phyloP scores from a whole-genome alignment of 2,329 filamentous ascomycete genomes.

The Ramichloridium luteum region DNA sequence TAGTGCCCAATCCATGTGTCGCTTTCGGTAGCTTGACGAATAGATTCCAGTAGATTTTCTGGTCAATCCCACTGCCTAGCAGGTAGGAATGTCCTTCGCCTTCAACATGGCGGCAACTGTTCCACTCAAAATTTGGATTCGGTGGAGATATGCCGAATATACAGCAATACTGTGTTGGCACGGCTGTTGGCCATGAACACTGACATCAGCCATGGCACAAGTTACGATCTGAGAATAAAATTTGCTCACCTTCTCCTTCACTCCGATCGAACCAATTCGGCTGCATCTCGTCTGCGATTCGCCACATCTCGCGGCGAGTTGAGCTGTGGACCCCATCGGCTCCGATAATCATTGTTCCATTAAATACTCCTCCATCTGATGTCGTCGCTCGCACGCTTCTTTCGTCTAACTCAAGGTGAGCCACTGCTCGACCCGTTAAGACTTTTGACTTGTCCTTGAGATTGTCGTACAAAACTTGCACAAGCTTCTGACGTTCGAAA shows the following conservation, averaged over 20 bases:
- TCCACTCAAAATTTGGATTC: conserved; percentile 10
- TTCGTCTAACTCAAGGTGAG: too few relatives aligned
- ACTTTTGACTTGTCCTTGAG: conserved; percentile 14
- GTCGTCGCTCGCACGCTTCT: too few relatives aligned
- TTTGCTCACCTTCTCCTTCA: conserved; percentile 11
- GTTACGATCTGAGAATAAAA: conserved; percentile 1
- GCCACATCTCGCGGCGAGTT: conserved; percentile 18
- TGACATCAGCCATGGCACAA: background rate
- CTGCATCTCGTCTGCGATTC: conserved; percentile 8
- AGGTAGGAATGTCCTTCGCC: conserved; percentile 19
- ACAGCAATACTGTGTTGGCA: conserved; percentile 22
- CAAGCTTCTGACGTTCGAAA: conserved; percentile 21
- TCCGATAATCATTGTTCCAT: conserved; percentile 20
- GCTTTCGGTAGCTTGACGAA: conserved; percentile 22
- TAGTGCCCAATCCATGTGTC: conserved; percentile 16
- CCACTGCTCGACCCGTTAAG: too few relatives aligned
- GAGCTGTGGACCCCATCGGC: conserved; percentile 20
- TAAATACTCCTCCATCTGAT: too few relatives aligned
- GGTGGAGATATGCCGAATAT: conserved; percentile 30
- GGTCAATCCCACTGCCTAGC: conserved; percentile 21
- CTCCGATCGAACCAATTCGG: conserved; percentile 9
- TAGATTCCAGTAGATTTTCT: conserved; percentile 28
- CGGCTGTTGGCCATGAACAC: background rate
- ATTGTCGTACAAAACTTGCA: conserved; percentile 13
- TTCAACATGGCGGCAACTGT: conserved; percentile 12